Evolutionary conservation across 257 asterid species (phyloP), one percentile per base, ranked within the genome.

Genomic region (Solanum paucissectum): DNA sequence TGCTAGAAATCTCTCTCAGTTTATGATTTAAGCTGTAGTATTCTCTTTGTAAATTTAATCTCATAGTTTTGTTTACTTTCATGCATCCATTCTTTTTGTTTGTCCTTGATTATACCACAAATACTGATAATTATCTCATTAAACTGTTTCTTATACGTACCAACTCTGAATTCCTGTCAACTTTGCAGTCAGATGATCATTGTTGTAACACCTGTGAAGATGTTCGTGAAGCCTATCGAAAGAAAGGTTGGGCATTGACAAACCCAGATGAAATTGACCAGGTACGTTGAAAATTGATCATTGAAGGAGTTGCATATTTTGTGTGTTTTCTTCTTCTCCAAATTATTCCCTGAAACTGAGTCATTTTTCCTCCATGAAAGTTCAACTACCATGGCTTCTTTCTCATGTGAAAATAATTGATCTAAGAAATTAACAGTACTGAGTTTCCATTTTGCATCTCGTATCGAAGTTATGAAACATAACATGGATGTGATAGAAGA

Each of bases 201-300:
- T 97, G 98, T 87, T 97, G 99, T 88, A 97, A 95, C 93, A 90
- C 90, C 82, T 97, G 99, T 91, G 99, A 97, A 92, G 99, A 97
- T 84, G 99, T 97, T 90, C 98, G 98, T 83, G 99, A 97, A 91
- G 99, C 99, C 83, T 97, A 95, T 92, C 92, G 96, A 87, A 97
- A 92, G 93, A 97, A 95, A 83, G 99, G 98, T 72, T 97, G 99
- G 99, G 98, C 96, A 25, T 18, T 97, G 88, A 87, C 99, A 44
- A 90, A 97, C 92, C 96, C 98, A 25, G 99, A 97, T 93, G 29
- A 75, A 62, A 90, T 97, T 75, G 99, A 97, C 93, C 99, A 95
- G 98, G 99, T 97, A 36, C 55, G 88, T 79, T 79, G 85, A 32
- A 33, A 29, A 34, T 81, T 29, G 42, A 29, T 81, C 85, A 46